Percentiles rank a stretch among this genome's conserved stretches.
Evolutionary conservation across 306 rosid genomes (phyloP).

Genomic region (Inga leiocalycina): DNA sequence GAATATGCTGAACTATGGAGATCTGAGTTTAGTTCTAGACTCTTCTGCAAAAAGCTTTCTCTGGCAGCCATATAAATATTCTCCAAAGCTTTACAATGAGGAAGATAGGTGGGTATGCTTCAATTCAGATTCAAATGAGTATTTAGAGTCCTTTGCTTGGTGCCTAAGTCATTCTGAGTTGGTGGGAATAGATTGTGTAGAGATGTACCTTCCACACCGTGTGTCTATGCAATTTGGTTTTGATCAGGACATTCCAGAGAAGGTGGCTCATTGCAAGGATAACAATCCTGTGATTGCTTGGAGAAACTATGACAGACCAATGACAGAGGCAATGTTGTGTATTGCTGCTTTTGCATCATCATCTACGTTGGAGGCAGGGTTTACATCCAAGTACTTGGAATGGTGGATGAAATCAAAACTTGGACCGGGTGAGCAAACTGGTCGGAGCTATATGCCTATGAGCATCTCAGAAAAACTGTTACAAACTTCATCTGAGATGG

Average conservation of each 20-base stretch:
- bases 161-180: slow-evolving; percentile 47
- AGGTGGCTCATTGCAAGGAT: background rate
- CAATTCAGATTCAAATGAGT: slow-evolving; percentile 20
- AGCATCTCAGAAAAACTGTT: background rate
- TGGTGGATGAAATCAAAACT: slow-evolving; percentile 23
- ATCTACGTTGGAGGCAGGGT: slow-evolving; percentile 22
- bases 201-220: slow-evolving; percentile 52
- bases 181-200: slow-evolving; percentile 41
- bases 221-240: slow-evolving; percentile 75
- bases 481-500: background rate
- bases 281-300: slow-evolving; percentile 19
- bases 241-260: slow-evolving; percentile 61
- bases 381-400: slow-evolving; percentile 21
- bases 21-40: slow-evolving; percentile 25
- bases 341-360: slow-evolving; percentile 26
- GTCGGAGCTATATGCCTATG: background rate
- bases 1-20: background rate
- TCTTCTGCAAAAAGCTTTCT: slow-evolving; percentile 33
- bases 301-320: slow-evolving; percentile 18
- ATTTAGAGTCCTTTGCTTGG: slow-evolving; percentile 35
- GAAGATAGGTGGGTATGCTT: slow-evolving; percentile 17
- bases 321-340: slow-evolving; percentile 3
- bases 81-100: slow-evolving; percentile 30
- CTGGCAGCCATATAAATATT: slow-evolving; percentile 54
- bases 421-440: background rate